These are phyloP conservation scores for Gnaphalium uliginosum DNA, from an alignment of 129 eudicot genomes.

Conservation along the genomic window DNA sequence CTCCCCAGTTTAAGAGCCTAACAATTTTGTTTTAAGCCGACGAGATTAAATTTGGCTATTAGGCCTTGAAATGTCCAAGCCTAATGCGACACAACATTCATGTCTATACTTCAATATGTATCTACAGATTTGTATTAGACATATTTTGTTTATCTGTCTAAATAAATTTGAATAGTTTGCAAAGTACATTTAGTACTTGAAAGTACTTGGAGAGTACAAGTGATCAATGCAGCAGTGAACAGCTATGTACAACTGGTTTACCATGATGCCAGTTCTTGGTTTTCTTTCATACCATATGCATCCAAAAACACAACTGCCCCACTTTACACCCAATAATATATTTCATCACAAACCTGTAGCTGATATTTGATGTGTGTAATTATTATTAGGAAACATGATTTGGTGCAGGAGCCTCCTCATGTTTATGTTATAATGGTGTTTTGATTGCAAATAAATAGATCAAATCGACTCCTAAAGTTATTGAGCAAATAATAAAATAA, in stretches of 20 bases:
- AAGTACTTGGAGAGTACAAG: conserved; percentile 21
- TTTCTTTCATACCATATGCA: conserved; percentile 29
- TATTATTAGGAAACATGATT: conserved; percentile 30
- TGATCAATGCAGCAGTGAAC: conserved; percentile 22
- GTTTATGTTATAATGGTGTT: conserved; percentile 29
- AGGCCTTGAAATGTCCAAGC: too few species aligned
- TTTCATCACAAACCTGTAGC: conserved; percentile 28
- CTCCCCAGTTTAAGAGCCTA: too few species aligned
- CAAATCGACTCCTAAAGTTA: conserved; percentile 17
- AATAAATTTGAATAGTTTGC: conserved; percentile 5
- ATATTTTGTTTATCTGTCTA: not conserved
- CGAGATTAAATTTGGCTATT: too few species aligned
- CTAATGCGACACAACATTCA: too few species aligned
- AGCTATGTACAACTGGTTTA: conserved; percentile 26
- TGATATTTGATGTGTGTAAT: conserved; percentile 33
- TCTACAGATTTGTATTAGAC: too few species aligned
- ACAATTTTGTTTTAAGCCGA: too few species aligned
- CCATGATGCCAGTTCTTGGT: conserved; percentile 21
- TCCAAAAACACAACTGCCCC: conserved; percentile 35
- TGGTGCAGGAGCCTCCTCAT: conserved; percentile 24
- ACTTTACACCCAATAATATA: conserved; percentile 24
- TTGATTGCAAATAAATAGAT: conserved; percentile 6
- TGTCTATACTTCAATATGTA: too few species aligned
- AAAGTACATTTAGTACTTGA: conserved; percentile 28
- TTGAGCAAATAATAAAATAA: not conserved